Evolutionary conservation across 768 basidiomycete species (phyloP).

Genomic region (Austroboletus eburneus): DNA sequence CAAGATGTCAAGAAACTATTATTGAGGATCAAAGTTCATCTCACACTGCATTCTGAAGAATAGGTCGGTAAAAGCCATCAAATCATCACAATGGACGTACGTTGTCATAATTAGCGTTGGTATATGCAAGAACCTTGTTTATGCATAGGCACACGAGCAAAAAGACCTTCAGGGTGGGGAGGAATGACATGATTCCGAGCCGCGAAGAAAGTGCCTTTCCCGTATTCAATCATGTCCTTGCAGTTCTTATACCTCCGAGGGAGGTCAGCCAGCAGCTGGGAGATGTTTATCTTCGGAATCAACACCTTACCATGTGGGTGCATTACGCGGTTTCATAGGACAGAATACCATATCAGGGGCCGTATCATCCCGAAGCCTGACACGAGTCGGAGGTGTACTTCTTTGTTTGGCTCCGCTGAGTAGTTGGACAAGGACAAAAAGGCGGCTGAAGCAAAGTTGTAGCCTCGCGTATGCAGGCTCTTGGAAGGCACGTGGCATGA

Average conservation of each 20-base stretch:
- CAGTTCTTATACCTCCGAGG: conserved; percentile 18
- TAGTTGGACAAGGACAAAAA: conserved; percentile 3
- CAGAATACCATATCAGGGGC: conserved; percentile 11
- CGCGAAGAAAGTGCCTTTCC: conserved; percentile 1
- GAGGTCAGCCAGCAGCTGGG: background rate
- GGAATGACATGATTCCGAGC: conserved; percentile 9
- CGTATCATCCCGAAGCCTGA: conserved; percentile 3
- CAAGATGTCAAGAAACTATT: background rate
- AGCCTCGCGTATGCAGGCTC: conserved; percentile 4
- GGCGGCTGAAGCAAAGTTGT: too few relatives aligned
- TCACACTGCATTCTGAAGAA: conserved; percentile 52
- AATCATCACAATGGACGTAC: conserved; percentile 33
- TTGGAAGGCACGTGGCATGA: conserved; percentile 12
- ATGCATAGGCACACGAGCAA: conserved; percentile 6
- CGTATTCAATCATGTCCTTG: background rate
- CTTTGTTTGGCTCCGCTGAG: conserved; percentile 10
- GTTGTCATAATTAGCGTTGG: conserved; percentile 59
- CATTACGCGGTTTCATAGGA: conserved; percentile 2
- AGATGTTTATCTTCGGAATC: background rate
- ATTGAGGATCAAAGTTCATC: conserved; percentile 10
- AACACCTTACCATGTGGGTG: conserved; percentile 10
- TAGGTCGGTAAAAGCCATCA: conserved; percentile 1
- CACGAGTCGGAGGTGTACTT: background rate
- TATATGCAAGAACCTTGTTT: conserved; percentile 39
- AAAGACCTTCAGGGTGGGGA: conserved; percentile 1